Evolutionary conservation across 345 rosid genomes (phyloP), one percentile per base, ranked within the genome.

Genomic region (Bruguiera parviflora): DNA sequence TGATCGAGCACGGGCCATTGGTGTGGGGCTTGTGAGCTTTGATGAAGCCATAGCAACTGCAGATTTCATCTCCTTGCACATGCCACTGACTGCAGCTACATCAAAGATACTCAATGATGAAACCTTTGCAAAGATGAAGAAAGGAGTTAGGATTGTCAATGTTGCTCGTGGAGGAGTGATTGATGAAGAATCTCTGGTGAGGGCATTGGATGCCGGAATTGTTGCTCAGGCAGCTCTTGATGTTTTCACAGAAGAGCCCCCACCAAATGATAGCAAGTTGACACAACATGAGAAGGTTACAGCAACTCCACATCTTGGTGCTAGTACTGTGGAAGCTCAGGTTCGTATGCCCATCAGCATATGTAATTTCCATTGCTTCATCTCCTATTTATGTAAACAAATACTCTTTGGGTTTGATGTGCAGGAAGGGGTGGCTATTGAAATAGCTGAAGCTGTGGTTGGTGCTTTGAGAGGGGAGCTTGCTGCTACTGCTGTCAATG

Each of bases 221-320:
- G 79, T 76, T 63, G 75, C 79, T 63, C 79, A 76, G 65, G 75
- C 79, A 9, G 75, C 79, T 2, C 75, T 76, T 24, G 79, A 76
- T 63, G 79, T 76, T 63, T 76, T 76, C 66, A 47, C 75, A 0
- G 55, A 53, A 24, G 79, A 76, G 65, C 79, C 75, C 3, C 79
- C 79, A 0, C 16, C 71, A 15, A 25, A 61, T 22, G 79, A 76
- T 64, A 66, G 68, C 68, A 71, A 71, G 55, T 52, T 76, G 53
- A 68, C 66, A 47, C 72, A 71, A 52, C 79, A 76, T 43, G 75
- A 76, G 75, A 62, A 43, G 22, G 79, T 76, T 8, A 71, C 65
- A 28, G 72, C 64, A 3, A 76, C 75, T 29, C 79, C 79, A 20
- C 79, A 76, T 76, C 79, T 76, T 25, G 79, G 79, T 58, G 79